phyloP scores from a whole-genome alignment of 768 basidiomycete genomes.

The Cystofilobasidium bisporidii region DNA sequence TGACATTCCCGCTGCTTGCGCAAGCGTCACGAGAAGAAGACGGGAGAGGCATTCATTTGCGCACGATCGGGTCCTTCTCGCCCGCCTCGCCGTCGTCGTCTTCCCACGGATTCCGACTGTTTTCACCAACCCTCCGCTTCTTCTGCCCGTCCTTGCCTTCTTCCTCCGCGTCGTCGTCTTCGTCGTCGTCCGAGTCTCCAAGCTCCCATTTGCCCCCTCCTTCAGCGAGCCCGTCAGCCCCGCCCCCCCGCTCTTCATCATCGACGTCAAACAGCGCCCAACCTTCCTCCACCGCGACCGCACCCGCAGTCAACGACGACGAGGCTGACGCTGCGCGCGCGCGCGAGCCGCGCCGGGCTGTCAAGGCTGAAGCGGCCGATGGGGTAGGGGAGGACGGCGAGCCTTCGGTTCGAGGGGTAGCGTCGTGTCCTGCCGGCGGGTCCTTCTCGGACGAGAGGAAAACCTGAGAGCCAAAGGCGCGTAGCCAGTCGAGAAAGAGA shows the following conservation, averaged over 20 bases:
- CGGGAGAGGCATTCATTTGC: neutral
- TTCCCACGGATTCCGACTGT: neutral
- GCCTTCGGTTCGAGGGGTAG: neutral
- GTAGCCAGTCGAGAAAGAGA: too few species aligned
- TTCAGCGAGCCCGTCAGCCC: neutral
- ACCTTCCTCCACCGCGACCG: constrained; percentile 9
- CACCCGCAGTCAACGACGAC: too few species aligned
- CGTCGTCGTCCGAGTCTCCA: constrained; percentile 16
- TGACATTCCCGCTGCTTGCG: neutral
- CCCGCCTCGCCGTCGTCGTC: neutral
- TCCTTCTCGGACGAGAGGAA: constrained; percentile 23
- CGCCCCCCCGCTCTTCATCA: constrained; percentile 10
- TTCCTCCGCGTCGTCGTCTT: neutral
- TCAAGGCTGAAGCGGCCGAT: neutral
- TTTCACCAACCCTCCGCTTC: neutral
- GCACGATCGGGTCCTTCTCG: constrained; percentile 2
- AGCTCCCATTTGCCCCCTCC: constrained; percentile 15
- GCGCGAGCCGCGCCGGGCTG: neutral
- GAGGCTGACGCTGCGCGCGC: neutral
- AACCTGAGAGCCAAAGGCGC: constrained; percentile 3
- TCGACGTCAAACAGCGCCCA: constrained; percentile 16
- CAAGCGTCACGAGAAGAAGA: neutral
- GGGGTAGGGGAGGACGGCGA: neutral
- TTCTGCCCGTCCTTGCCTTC: neutral
- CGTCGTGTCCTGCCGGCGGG: neutral